A percentile compares a stretch with the other conserved stretches of the same genome.
phyloP scores from a whole-genome alignment of 2,329 filamentous ascomycete species.

The Microdochium nivale region DNA sequence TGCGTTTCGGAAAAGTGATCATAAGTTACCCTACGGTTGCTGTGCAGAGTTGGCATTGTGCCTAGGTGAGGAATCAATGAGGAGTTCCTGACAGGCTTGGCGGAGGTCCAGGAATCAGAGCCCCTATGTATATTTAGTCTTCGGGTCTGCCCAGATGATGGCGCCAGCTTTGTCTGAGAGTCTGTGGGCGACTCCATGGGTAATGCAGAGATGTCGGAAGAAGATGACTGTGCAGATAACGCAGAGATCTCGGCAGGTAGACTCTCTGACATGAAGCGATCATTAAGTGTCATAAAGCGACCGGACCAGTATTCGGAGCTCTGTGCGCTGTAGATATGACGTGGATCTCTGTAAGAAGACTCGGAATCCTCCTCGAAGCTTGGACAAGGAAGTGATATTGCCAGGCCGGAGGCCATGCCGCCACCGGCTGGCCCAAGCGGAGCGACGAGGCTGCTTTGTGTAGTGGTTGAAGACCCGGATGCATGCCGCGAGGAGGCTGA shows the following conservation, averaged over 20 bases:
- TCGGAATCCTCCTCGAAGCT: not conserved
- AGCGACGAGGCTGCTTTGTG: not conserved
- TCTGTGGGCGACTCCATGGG: not conserved
- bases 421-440: not conserved
- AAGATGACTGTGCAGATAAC: conserved; percentile 11
- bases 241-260: conserved; percentile 19
- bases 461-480: conserved; percentile 2
- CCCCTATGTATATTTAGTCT: not conserved
- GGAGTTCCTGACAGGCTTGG: not conserved
- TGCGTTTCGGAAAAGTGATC: not conserved
- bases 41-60: not conserved
- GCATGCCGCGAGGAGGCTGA: conserved; percentile 2
- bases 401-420: not conserved
- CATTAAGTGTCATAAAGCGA: conserved; percentile 47
- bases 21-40: not conserved
- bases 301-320: conserved; percentile 52
- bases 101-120: not conserved
- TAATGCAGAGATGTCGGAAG: conserved; percentile 6
- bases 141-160: not conserved
- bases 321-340: conserved; percentile 30
- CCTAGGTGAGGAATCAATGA: not conserved
- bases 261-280: conserved; percentile 39
- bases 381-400: not conserved
- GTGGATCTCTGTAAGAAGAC: conserved; percentile 7
- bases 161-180: not conserved